These are phyloP conservation scores for Magnusiomyces fungicola DNA, from an alignment of 1,139 yeast genomes.

Conservation along the genomic window DNA sequence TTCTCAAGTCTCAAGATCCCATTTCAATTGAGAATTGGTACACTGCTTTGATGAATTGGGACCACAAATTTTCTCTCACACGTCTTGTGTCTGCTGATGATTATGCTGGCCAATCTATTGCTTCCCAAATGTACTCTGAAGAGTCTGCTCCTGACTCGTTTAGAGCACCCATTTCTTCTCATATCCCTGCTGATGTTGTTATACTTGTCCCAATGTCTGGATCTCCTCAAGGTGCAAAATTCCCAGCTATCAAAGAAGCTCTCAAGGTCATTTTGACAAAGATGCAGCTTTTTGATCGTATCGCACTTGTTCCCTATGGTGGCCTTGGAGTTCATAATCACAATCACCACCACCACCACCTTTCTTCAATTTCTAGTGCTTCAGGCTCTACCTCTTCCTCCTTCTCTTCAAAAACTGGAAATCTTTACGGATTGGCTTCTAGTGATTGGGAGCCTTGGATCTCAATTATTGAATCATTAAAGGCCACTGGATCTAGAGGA, in stretches of 20 bases:
- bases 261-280: constrained; percentile 14
- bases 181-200: constrained; percentile 20
- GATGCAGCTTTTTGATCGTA: constrained; percentile 20
- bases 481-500: constrained; percentile 16
- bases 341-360: constrained; percentile 8
- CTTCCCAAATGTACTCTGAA: constrained; percentile 3
- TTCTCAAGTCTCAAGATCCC: constrained; percentile 15
- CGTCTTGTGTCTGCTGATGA: constrained; percentile 12
- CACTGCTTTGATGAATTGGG: constrained; percentile 14
- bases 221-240: constrained; percentile 19
- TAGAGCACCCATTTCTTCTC: constrained; percentile 11
- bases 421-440: constrained; percentile 12
- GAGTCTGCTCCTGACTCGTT: neutral
- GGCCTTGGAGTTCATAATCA: too few relatives aligned
- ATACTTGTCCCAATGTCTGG: constrained; percentile 20
- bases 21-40: constrained; percentile 15
- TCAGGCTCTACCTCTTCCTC: neutral
- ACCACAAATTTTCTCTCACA: constrained; percentile 9
- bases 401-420: neutral
- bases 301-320: constrained; percentile 21
- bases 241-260: constrained; percentile 16
- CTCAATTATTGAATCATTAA: constrained; percentile 11
- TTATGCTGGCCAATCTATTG: constrained; percentile 8
- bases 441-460: constrained; percentile 16
- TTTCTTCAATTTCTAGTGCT: neutral